Percentiles rank a stretch among this genome's conserved stretches.
Evolutionary conservation across 495 filamentous ascomycete genomes (phyloP).

Genomic region (Tirmania nivea): DNA sequence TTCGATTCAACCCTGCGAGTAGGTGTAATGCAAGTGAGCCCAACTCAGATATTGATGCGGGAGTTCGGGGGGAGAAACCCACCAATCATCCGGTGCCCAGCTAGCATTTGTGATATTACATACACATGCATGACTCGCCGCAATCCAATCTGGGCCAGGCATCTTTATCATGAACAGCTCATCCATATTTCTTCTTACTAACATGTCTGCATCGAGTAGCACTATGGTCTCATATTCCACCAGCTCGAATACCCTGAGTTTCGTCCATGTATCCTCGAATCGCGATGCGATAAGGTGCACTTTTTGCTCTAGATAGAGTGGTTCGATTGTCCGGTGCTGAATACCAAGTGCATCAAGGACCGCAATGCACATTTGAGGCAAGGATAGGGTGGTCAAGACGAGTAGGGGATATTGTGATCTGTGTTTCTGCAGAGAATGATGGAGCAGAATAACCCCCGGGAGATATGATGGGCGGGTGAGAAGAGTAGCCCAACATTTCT

Average conservation of each 20-base stretch:
- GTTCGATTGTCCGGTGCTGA: slow-evolving; percentile 20
- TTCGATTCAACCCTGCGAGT: slow-evolving; percentile 18
- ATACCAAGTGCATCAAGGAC: slow-evolving; percentile 21
- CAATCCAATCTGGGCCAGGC: slow-evolving; percentile 20
- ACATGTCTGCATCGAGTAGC: slow-evolving; percentile 33
- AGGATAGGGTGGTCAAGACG: slow-evolving; percentile 25
- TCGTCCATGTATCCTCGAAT: slow-evolving; percentile 35
- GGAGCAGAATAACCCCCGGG: slow-evolving; percentile 29
- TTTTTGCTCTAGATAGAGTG: slow-evolving; percentile 18
- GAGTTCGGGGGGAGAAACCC: too few species aligned
- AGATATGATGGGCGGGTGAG: slow-evolving; percentile 30
- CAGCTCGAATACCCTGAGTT: slow-evolving; percentile 30
- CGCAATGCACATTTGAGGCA: slow-evolving; percentile 15
- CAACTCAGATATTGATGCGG: too few species aligned
- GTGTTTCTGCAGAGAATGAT: slow-evolving; percentile 26
- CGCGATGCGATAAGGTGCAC: slow-evolving; percentile 24
- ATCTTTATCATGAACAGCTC: background rate
- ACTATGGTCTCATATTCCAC: slow-evolving; percentile 23
- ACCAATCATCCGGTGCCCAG: slow-evolving; percentile 30
- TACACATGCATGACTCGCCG: slow-evolving; percentile 30
- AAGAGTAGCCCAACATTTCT: slow-evolving; percentile 26
- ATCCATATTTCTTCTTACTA: slow-evolving; percentile 26
- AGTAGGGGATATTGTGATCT: slow-evolving; percentile 26
- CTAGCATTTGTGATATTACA: slow-evolving; percentile 28
- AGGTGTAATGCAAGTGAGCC: too few species aligned